Conservation (phyloP, 2,329 filamentous ascomycete genomes). For the Apiospora sp. region DNA sequence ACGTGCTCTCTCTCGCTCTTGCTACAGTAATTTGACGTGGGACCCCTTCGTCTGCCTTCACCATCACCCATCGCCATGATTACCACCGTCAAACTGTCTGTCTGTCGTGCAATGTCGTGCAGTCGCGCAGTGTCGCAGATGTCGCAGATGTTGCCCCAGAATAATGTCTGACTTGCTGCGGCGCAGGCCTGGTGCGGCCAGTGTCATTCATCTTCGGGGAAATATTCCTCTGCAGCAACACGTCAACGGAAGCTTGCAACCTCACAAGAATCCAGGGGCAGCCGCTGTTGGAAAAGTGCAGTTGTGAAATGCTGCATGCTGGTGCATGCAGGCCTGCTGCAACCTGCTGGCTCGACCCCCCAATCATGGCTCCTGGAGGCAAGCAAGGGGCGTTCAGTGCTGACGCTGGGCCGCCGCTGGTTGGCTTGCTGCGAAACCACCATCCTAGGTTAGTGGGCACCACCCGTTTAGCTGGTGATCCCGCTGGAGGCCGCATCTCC, state of each 20-base stretch:
- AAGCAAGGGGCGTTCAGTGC: conserved; percentile 12
- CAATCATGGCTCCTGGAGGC: conserved; percentile 9
- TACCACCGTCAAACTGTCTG: conserved; percentile 17
- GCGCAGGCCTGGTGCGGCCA: background rate
- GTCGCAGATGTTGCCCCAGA: conserved; percentile 27
- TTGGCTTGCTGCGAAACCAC: conserved; percentile 9
- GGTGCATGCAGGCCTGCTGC: conserved; percentile 8
- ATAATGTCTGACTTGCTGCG: conserved; percentile 9
- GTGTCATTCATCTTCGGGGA: background rate
- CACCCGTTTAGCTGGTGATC: conserved; percentile 22
- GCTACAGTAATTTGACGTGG: background rate
- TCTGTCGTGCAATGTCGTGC: conserved; percentile 27
- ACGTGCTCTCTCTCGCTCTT: conserved; percentile 9
- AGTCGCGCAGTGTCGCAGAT: too few species aligned
- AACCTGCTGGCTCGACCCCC: conserved; percentile 1
- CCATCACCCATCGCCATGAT: background rate
- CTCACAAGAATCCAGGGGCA: conserved; percentile 8
- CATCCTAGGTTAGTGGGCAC: conserved; percentile 18
- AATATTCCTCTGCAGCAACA: conserved; percentile 16
- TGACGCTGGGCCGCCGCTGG: conserved; percentile 12
- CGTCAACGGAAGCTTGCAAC: conserved; percentile 16
- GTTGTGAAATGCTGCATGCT: conserved; percentile 6
- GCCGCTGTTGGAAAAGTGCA: conserved; percentile 15
- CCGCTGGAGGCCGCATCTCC: conserved; percentile 21
- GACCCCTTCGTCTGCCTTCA: background rate